A percentile compares a stretch with the other conserved stretches of the same genome.
phyloP scores from a whole-genome alignment of 2,329 filamentous ascomycete genomes.

The Paecilomyces sp. region DNA sequence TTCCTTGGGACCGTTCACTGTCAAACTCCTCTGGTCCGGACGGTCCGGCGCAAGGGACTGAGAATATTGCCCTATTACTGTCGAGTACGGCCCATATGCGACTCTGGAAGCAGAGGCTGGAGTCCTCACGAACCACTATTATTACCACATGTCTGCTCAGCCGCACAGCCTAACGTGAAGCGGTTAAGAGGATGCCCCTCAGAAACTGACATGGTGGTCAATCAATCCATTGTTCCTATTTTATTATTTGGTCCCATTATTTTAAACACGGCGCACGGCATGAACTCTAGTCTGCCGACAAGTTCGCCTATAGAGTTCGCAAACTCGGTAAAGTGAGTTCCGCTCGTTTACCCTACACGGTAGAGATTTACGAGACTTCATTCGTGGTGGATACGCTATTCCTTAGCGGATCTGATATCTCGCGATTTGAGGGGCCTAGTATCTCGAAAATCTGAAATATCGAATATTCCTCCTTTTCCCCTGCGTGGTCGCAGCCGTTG shows the following conservation, averaged over 20 bases:
- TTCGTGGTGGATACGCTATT: neutral
- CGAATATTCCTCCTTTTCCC: neutral
- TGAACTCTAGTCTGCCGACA: neutral
- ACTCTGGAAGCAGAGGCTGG: neutral
- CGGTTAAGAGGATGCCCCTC: neutral
- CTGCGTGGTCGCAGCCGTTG: neutral
- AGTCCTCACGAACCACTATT: neutral
- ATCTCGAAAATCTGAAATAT: neutral
- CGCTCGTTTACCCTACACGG: neutral
- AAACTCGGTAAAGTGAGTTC: neutral
- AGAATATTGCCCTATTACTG: neutral
- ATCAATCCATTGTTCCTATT: neutral
- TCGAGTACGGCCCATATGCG: neutral
- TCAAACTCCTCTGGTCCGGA: neutral
- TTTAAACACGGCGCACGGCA: neutral
- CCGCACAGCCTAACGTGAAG: neutral
- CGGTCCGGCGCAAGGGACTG: neutral
- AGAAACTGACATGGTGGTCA: neutral
- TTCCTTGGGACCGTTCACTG: neutral
- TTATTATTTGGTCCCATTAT: neutral
- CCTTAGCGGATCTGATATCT: neutral
- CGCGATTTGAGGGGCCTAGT: neutral
- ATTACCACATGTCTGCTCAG: neutral
- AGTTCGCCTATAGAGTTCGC: neutral
- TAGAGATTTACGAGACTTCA: neutral